These are phyloP conservation scores for Pyrus pyrifolia DNA, from an alignment of 306 rosid species.

Conservation along the genomic window DNA sequence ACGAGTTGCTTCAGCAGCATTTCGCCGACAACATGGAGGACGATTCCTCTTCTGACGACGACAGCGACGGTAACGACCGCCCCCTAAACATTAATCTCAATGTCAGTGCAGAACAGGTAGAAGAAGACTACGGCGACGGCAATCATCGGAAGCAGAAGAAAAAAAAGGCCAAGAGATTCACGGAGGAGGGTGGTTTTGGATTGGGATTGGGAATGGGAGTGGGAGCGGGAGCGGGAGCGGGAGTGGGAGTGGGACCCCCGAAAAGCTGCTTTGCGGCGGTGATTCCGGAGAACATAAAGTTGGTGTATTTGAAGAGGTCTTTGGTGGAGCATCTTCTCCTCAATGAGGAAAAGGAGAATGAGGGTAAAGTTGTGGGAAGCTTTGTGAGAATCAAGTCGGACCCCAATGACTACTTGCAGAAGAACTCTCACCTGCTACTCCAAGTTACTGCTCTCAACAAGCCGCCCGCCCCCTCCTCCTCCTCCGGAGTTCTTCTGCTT, in stretches of 20 bases:
- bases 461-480: too few species aligned
- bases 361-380: slow-evolving; percentile 67
- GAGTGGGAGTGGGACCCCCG: slow-evolving; percentile 1
- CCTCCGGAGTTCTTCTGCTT: slow-evolving; percentile 30
- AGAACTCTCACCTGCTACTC: slow-evolving; percentile 65
- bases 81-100: background rate
- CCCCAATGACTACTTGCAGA: slow-evolving; percentile 74
- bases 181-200: too few species aligned
- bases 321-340: slow-evolving; percentile 47
- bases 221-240: too few species aligned
- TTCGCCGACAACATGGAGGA: slow-evolving; percentile 38
- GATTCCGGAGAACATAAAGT: slow-evolving; percentile 52
- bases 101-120: too few species aligned
- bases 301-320: slow-evolving; percentile 58
- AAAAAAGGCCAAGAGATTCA: slow-evolving; percentile 23
- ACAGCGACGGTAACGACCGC: slow-evolving; percentile 26
- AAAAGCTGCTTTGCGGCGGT: slow-evolving; percentile 67
- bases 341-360: background rate
- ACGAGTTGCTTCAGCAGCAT: slow-evolving; percentile 58
- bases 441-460: slow-evolving; percentile 65
- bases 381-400: slow-evolving; percentile 66
- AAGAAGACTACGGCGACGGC: slow-evolving; percentile 17
- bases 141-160: slow-evolving; percentile 1
- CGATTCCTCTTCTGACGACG: slow-evolving; percentile 12
- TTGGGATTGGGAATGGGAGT: too few species aligned